A percentile compares a stretch with the other conserved stretches of the same genome.
Evolutionary conservation across 169 alveolate species (phyloP).

Genomic region (Plasmodium gonderi): DNA sequence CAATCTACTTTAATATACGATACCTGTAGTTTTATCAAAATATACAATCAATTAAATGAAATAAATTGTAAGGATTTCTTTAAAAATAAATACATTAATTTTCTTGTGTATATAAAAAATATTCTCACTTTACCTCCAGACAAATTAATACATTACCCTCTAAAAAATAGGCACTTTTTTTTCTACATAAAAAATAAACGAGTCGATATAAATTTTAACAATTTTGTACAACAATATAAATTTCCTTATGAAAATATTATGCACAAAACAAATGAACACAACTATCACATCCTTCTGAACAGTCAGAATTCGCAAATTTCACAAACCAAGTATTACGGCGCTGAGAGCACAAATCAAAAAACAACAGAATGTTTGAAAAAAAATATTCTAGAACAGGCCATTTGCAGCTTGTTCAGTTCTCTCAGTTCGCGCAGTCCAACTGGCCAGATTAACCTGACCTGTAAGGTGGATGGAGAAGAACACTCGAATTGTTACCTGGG

Average conservation of each 20-base stretch:
- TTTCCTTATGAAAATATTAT: background rate
- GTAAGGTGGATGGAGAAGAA: background rate
- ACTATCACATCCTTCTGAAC: background rate
- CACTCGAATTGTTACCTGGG: background rate
- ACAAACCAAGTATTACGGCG: background rate
- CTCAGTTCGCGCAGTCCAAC: background rate
- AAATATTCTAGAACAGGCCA: background rate
- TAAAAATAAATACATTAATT: conserved; percentile 47
- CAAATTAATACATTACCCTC: conserved; percentile 6
- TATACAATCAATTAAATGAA: conserved; percentile 44
- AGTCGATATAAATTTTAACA: conserved; percentile 41
- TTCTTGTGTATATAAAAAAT: conserved; percentile 33
- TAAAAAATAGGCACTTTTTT: conserved; percentile 51
- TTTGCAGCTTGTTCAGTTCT: background rate
- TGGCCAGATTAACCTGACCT: too few species aligned
- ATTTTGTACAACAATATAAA: conserved; percentile 12
- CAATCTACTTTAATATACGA: conserved; percentile 66
- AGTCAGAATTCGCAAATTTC: background rate
- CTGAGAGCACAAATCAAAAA: background rate
- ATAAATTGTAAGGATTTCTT: conserved; percentile 34
- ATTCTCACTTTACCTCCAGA: conserved; percentile 44
- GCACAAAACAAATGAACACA: background rate
- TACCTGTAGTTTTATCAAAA: conserved; percentile 67
- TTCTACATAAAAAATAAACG: conserved; percentile 46
- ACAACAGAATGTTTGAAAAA: background rate